Base-by-base conservation (phyloP, 129 eudicot genomes). In the Cynara cardunculus region DNA sequence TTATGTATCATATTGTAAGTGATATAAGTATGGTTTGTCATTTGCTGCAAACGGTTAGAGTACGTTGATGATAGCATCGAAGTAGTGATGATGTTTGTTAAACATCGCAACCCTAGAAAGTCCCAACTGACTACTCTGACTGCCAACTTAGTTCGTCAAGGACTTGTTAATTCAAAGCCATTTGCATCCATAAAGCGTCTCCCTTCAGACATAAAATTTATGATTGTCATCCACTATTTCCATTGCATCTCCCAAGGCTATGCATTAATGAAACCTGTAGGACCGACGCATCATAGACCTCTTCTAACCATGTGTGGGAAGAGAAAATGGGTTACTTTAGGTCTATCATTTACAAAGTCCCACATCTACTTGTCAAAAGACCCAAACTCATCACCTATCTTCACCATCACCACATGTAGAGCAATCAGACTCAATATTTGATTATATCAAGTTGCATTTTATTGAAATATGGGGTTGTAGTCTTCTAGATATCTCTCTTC, bases 211-310 rank as follows among this genome's bases (percentile, higher is more conserved):
- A 12, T 4, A 1, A 7, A 12, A 44, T 2, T 44, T 4, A 35
- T n/a, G 41, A 2, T 41, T 83, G 4, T 76, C 78, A 2, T 82
- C 98, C 12, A 56, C 79, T 10, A 80, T 79, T n/a, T 80, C 86
- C 28, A 46, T 66, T 14, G 64, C 68, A 69, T 85, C 81, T 56
- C 83, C 90, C 7, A 77, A 44, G 66, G 49, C 73, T 71, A 84
- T 62, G 71, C 91, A 87, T 2, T 91, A 85, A 32, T 82, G 89
- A 78, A 85, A 91, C 85, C 92, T 74, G 84, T 89, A 2, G 91
- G 89, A 7, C 97, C 90, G n/a, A 85, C 89, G 59, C 97, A 87
- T 37, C 87, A 81, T 13, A 88, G 88, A 4, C 94, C 92, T 90
- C 91, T 78, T 73, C 81, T 80, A 18, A 92, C 88, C 11, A 90